Conservation (phyloP, 2,329 filamentous ascomycete species). For the Scopulariopsis brevicaulis region DNA sequence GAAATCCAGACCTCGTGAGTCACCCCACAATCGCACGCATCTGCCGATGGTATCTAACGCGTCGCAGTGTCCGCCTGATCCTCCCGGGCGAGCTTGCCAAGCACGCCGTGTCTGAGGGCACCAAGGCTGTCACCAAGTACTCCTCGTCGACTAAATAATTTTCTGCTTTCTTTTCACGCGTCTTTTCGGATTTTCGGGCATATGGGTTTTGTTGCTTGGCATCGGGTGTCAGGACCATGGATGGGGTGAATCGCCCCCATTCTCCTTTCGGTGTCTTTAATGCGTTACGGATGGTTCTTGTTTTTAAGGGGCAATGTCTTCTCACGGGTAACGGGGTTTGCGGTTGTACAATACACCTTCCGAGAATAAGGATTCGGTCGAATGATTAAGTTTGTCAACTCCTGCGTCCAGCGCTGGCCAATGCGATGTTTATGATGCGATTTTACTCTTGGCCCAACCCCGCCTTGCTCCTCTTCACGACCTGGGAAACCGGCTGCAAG, state of each 20-base stretch:
- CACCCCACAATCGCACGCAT: neutral
- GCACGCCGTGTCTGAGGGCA: slow-evolving; percentile 98
- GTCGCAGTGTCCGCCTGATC: slow-evolving; percentile 71
- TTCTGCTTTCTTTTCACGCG: slow-evolving; percentile 28
- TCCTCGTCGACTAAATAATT: slow-evolving; percentile 97
- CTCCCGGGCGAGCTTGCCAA: slow-evolving; percentile 97
- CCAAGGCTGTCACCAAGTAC: slow-evolving; percentile 99
- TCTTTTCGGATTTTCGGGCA: slow-evolving; percentile 44
- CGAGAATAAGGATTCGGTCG: slow-evolving; percentile 46
- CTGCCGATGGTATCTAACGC: neutral
- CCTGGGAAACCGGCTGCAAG: slow-evolving; percentile 70
- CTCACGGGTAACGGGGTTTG: slow-evolving; percentile 57
- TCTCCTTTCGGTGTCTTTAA: slow-evolving; percentile 49
- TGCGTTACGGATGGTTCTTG: slow-evolving; percentile 63
- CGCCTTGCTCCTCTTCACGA: slow-evolving; percentile 77
- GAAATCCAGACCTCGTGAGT: slow-evolving; percentile 94
- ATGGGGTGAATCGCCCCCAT: slow-evolving; percentile 7
- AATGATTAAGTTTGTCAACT: slow-evolving; percentile 18
- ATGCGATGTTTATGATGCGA: neutral
- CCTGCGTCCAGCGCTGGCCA: slow-evolving; percentile 4
- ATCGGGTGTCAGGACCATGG: slow-evolving; percentile 21
- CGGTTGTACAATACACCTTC: slow-evolving; percentile 62
- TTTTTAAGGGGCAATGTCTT: slow-evolving; percentile 49
- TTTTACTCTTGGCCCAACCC: slow-evolving; percentile 52
- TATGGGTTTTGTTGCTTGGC: slow-evolving; percentile 39